Evolutionary conservation across 2,329 filamentous ascomycete genomes (phyloP).

Genomic region (Fusarium drepaniforme): DNA sequence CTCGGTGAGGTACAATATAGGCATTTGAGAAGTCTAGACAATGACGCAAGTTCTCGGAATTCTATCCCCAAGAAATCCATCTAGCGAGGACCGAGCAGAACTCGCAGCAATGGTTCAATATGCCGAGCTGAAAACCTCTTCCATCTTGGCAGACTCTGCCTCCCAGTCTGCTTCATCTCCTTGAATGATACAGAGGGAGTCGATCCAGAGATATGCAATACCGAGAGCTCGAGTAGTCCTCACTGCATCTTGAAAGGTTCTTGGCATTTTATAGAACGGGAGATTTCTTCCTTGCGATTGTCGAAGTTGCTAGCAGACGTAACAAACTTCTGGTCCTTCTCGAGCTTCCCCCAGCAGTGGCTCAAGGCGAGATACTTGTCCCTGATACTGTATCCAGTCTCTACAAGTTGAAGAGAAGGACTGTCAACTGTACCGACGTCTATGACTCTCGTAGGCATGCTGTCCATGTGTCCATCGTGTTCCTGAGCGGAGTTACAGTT

Average conservation of each 20-base stretch:
- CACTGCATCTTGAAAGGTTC: background rate
- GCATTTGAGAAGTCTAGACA: background rate
- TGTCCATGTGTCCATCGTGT: background rate
- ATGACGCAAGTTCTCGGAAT: background rate
- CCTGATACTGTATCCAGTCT: background rate
- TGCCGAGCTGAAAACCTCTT: background rate
- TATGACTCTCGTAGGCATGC: background rate
- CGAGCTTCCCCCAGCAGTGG: background rate
- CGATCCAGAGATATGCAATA: background rate
- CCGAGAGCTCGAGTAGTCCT: background rate
- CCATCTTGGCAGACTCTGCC: background rate
- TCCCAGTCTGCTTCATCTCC: background rate
- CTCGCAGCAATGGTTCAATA: background rate
- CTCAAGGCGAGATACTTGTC: background rate
- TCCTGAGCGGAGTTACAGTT: background rate
- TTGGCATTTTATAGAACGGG: background rate
- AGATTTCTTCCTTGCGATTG: background rate
- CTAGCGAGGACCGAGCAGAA: background rate
- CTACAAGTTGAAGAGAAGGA: background rate
- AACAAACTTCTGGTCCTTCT: background rate
- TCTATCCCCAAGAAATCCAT: background rate
- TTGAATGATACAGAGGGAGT: background rate
- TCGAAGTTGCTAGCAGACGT: background rate
- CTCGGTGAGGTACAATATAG: background rate
- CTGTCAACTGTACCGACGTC: background rate